Evolutionary conservation across 768 basidiomycete species (phyloP).

Genomic region (Leccinum rimulosum): DNA sequence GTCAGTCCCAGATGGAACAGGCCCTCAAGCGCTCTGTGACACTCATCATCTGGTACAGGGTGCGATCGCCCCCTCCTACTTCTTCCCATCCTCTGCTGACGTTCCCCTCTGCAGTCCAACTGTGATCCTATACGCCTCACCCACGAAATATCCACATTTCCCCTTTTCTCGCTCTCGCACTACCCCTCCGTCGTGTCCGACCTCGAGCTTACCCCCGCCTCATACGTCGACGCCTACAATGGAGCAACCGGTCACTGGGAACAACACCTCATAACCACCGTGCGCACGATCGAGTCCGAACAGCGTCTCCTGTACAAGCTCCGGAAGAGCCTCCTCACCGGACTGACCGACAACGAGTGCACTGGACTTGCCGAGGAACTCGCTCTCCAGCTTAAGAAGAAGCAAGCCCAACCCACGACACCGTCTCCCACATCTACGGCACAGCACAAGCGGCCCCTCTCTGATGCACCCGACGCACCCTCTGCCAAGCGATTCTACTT

Average conservation of each 20-base stretch:
- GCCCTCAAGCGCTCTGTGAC: constrained; percentile 54
- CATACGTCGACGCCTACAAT: constrained; percentile 64
- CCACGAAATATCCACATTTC: constrained; percentile 59
- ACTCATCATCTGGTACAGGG: constrained; percentile 70
- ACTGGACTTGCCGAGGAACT: constrained; percentile 55
- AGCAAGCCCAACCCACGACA: constrained; percentile 2
- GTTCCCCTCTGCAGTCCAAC: constrained; percentile 37
- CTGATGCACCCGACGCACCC: constrained; percentile 22
- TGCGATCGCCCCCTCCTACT: constrained; percentile 21
- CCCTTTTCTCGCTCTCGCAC: constrained; percentile 58
- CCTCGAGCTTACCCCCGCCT: constrained; percentile 47
- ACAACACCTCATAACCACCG: constrained; percentile 58
- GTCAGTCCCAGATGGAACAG: constrained; percentile 34
- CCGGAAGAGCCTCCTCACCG: constrained; percentile 56
- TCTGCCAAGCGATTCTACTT: constrained; percentile 30
- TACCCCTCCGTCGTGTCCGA: constrained; percentile 52
- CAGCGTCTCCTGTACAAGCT: constrained; percentile 63
- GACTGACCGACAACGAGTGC: constrained; percentile 57
- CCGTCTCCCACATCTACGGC: constrained; percentile 9
- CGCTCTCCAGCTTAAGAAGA: constrained; percentile 39
- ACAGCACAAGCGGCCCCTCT: constrained; percentile 29
- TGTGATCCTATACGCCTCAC: constrained; percentile 57
- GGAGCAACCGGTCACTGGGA: constrained; percentile 59
- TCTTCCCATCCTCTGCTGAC: constrained; percentile 4
- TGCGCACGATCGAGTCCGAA: constrained; percentile 56